Evolutionary conservation across 805 yeast genomes (phyloP).

Genomic region (Barnettozyma sucrosica): DNA sequence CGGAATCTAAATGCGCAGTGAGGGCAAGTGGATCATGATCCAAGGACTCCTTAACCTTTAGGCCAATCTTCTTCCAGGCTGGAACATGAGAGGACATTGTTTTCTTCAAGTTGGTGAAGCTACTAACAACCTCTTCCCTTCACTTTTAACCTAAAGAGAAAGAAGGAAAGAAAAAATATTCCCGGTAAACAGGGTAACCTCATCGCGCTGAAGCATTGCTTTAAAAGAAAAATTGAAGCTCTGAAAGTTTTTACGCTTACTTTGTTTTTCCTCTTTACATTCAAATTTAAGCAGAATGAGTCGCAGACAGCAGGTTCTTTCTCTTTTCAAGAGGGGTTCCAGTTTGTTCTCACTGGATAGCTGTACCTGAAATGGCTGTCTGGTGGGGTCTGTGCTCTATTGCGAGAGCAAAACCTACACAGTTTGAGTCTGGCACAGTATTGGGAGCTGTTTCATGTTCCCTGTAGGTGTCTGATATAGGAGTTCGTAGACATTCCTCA

Average conservation of each 20-base stretch:
- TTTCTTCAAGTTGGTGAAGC: neutral
- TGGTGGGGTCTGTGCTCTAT: slow-evolving; percentile 8
- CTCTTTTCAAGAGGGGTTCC: neutral
- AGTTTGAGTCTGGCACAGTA: slow-evolving; percentile 28
- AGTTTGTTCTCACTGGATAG: neutral
- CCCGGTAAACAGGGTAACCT: slow-evolving; percentile 3
- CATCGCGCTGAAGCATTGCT: slow-evolving; percentile 2
- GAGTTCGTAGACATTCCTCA: slow-evolving; percentile 27
- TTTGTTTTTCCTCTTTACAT: slow-evolving; percentile 12
- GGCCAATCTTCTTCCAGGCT: slow-evolving; percentile 80
- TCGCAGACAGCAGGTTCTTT: neutral
- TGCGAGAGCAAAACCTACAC: slow-evolving; percentile 27
- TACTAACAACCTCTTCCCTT: neutral
- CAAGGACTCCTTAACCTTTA: slow-evolving; percentile 47
- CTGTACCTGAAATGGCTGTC: neutral
- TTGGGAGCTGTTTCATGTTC: slow-evolving; percentile 2
- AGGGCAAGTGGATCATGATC: slow-evolving; percentile 41
- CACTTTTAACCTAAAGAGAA: no score
- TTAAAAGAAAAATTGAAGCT: neutral
- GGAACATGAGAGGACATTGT: slow-evolving; percentile 40
- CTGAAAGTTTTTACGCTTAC: neutral
- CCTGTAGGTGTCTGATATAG: slow-evolving; percentile 29
- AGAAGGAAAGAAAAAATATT: neutral
- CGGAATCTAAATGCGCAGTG: slow-evolving; percentile 40
- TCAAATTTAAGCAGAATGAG: slow-evolving; percentile 22